Conservation (phyloP, 108 stramenopile genomes). For the Cylindrotheca closterium region DNA sequence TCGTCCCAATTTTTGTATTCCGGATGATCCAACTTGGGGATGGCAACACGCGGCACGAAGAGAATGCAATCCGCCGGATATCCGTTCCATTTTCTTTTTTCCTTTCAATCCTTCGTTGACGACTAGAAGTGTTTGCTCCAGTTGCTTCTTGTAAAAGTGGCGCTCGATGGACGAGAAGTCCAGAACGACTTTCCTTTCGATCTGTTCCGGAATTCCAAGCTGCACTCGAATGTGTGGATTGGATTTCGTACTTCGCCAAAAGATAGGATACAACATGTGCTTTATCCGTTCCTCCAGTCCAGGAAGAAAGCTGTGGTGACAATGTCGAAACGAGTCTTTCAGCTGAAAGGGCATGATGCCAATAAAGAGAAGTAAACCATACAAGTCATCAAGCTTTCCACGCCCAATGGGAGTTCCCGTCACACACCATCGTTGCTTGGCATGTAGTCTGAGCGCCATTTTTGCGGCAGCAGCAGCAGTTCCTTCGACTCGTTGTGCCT, state of each 20-base stretch:
- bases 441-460: constrained; percentile 67
- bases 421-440: constrained; percentile 56
- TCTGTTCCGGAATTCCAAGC: constrained; percentile 70
- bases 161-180: constrained; percentile 61
- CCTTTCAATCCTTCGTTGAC: constrained; percentile 9
- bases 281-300: constrained; percentile 37
- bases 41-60: constrained; percentile 76
- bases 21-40: constrained; percentile 72
- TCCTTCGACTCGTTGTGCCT: constrained; percentile 70
- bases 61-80: constrained; percentile 41
- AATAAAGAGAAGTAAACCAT: constrained; percentile 60
- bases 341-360: constrained; percentile 46
- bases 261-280: constrained; percentile 35
- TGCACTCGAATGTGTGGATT: constrained; percentile 45
- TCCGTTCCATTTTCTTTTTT: constrained; percentile 25
- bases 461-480: constrained; percentile 63
- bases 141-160: constrained; percentile 66
- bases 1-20: constrained; percentile 27
- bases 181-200: constrained; percentile 47
- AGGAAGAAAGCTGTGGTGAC: constrained; percentile 16
- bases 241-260: constrained; percentile 75
- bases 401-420: constrained; percentile 71
- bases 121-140: constrained; percentile 40
- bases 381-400: constrained; percentile 63
- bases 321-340: constrained; percentile 43